Conservation (phyloP, 2,329 filamentous ascomycete genomes). For the Trichoderma sp. region DNA sequence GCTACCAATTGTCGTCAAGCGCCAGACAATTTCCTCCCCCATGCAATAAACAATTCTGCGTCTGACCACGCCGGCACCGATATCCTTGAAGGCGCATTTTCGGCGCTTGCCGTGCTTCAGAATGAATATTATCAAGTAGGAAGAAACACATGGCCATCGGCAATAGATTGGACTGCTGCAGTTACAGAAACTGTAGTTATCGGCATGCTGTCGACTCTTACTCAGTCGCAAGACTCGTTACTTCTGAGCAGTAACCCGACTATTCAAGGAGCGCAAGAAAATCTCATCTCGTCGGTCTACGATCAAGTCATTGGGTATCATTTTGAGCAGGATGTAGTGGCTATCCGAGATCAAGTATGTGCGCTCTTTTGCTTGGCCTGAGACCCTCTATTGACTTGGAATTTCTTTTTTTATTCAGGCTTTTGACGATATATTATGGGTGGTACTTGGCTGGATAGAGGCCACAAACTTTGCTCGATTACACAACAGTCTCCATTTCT, state of each 20-base stretch:
- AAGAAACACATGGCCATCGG: conserved; percentile 78
- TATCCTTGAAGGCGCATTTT: conserved; percentile 56
- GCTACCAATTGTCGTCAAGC: not conserved
- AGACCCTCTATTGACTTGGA: not conserved
- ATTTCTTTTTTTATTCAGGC: conserved; percentile 54
- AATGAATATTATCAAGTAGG: conserved; percentile 75
- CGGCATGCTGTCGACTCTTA: conserved; percentile 72
- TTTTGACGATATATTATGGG: conserved; percentile 95
- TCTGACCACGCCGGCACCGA: not conserved
- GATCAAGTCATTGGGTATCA: conserved; percentile 77
- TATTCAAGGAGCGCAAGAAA: conserved; percentile 64
- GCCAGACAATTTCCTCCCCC: not conserved
- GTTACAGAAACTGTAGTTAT: conserved; percentile 81
- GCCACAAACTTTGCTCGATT: conserved; percentile 73
- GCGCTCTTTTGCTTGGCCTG: not conserved
- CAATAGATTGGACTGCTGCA: conserved; percentile 93
- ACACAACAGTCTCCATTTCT: conserved; percentile 69
- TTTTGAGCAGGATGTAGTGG: conserved; percentile 81
- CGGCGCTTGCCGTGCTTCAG: conserved; percentile 76
- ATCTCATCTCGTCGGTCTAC: conserved; percentile 83
- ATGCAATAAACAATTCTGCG: not conserved
- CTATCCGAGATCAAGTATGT: conserved; percentile 63
- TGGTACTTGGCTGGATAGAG: conserved; percentile 89
- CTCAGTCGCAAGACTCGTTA: conserved; percentile 55
- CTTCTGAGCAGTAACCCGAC: conserved; percentile 41